phyloP scores from a whole-genome alignment of 257 asterid species.

The Cynanchum wilfordii region DNA sequence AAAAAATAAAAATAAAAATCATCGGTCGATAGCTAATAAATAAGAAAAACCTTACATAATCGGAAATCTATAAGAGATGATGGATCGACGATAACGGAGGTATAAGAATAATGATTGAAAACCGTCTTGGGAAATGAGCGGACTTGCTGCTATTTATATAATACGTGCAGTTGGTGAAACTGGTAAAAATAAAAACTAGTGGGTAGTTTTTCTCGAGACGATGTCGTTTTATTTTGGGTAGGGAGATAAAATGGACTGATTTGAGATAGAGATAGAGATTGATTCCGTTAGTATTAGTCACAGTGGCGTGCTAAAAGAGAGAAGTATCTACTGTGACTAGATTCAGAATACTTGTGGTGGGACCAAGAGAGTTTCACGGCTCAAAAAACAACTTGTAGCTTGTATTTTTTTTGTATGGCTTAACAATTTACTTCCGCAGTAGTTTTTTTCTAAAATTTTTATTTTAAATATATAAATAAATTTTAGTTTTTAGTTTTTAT shows the following conservation, averaged over 20 bases:
- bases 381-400: too few species aligned
- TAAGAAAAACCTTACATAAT: not conserved
- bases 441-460: too few species aligned
- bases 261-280: not conserved
- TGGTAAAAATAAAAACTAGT: not conserved
- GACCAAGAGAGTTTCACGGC: not conserved
- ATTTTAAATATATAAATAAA: too few species aligned
- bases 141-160: not conserved
- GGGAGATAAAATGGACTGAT: not conserved
- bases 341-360: not conserved
- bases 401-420: too few species aligned
- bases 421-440: too few species aligned
- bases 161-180: not conserved
- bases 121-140: not conserved
- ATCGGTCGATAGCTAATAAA: not conserved
- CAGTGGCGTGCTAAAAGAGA: conserved; percentile 16
- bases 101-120: not conserved
- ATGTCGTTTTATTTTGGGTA: not conserved
- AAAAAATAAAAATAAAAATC: not conserved
- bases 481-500: too few species aligned
- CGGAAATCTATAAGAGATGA: not conserved
- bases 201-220: not conserved
- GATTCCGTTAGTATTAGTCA: not conserved
- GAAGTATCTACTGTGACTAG: conserved; percentile 1
- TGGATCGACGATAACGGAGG: conserved; percentile 5